These are phyloP conservation scores for Salix purpurea DNA, from an alignment of 345 rosid species.

Conservation along the genomic window DNA sequence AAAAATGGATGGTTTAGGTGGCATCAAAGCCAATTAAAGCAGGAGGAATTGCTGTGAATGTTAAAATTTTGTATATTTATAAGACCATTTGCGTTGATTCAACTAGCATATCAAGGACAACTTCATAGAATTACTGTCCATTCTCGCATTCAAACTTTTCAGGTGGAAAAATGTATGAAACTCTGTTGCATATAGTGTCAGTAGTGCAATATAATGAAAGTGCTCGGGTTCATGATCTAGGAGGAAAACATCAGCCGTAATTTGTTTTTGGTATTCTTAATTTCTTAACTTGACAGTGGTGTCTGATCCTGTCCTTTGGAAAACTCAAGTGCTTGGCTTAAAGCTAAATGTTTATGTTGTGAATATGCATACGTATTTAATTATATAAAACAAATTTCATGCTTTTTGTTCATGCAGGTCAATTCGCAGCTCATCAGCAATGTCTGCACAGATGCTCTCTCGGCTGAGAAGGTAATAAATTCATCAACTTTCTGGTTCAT, in stretches of 20 bases:
- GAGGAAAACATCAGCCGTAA: neutral
- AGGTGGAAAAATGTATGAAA: neutral
- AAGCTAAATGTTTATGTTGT: neutral
- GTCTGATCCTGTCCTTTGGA: neutral
- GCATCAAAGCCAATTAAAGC: neutral
- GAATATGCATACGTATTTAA: neutral
- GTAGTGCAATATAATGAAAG: neutral
- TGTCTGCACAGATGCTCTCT: slow-evolving; percentile 93
- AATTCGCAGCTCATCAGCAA: slow-evolving; percentile 99
- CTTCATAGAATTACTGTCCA: neutral
- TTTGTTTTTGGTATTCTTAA: neutral
- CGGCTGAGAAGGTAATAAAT: slow-evolving; percentile 83
- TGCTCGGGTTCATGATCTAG: neutral
- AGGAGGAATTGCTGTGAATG: neutral
- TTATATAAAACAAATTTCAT: neutral
- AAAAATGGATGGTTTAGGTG: neutral
- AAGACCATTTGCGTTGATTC: neutral
- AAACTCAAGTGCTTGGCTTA: neutral
- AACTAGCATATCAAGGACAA: neutral
- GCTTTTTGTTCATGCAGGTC: slow-evolving; percentile 44
- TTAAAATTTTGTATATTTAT: neutral
- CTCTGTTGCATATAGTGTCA: neutral
- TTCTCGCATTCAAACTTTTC: neutral
- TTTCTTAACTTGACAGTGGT: neutral
- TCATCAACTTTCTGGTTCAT: neutral